Conservation (phyloP, 768 basidiomycete species). For the Boletus subparvulus region DNA sequence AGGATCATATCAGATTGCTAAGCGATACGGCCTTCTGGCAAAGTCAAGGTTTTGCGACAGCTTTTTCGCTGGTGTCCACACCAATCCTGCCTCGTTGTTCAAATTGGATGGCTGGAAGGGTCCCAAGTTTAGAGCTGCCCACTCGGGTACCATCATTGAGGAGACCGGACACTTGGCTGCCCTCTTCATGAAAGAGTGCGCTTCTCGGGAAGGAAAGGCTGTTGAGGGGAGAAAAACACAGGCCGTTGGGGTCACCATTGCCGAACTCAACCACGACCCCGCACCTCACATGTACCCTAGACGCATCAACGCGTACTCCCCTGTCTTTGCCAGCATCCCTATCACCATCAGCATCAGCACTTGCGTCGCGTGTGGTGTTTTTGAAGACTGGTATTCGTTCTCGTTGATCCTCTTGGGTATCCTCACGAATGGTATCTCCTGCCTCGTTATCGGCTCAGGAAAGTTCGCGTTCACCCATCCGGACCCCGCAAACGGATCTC, state of each 20-base stretch:
- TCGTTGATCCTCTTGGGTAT: conserved; percentile 36
- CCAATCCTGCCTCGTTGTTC: conserved; percentile 33
- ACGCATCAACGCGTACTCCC: conserved; percentile 21
- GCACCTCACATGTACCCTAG: conserved; percentile 12
- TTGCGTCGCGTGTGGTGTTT: conserved; percentile 29
- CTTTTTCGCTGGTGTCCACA: conserved; percentile 34
- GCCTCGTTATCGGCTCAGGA: conserved; percentile 35
- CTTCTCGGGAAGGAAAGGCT: conserved; percentile 2
- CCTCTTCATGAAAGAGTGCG: conserved; percentile 26
- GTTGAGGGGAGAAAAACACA: conserved; percentile 28
- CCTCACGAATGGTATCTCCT: conserved; percentile 32
- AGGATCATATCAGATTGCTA: conserved; percentile 37
- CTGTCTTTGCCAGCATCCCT: conserved; percentile 30
- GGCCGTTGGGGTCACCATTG: conserved; percentile 28
- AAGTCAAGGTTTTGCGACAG: conserved; percentile 35
- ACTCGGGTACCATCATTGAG: conserved; percentile 33
- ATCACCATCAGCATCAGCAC: conserved; percentile 31
- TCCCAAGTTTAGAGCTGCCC: conserved; percentile 32
- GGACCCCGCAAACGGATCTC: conserved; percentile 22
- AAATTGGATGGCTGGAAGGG: conserved; percentile 32
- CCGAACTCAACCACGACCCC: conserved; percentile 26
- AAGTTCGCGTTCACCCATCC: conserved; percentile 29
- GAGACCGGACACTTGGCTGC: conserved; percentile 33
- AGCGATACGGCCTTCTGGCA: conserved; percentile 33
- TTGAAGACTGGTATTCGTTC: conserved; percentile 35